Percentiles rank a stretch among this genome's conserved stretches.
These are phyloP conservation scores for Venturia asperata DNA, from an alignment of 2,329 filamentous ascomycete genomes.

Conservation along the genomic window DNA sequence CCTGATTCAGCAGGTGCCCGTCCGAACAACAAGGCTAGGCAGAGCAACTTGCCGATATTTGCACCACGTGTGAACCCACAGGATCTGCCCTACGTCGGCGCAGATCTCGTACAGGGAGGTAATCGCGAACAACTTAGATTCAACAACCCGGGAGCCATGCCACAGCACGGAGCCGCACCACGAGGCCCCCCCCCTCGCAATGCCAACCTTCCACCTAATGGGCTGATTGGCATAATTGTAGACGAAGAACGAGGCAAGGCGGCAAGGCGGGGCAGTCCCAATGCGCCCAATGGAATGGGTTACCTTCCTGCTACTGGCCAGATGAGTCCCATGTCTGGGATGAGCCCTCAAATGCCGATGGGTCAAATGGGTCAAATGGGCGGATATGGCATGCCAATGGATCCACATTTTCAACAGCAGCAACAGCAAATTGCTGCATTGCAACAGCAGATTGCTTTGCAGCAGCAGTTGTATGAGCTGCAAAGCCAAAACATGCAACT, in stretches of 20 bases:
- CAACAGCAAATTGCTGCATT: slow-evolving; percentile 13
- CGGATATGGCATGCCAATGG: slow-evolving; percentile 7
- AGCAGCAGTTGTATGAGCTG: slow-evolving; percentile 23
- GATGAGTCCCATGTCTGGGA: neutral
- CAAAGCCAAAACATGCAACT: slow-evolving; percentile 28
- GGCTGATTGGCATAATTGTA: slow-evolving; percentile 81
- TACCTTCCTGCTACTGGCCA: slow-evolving; percentile 16
- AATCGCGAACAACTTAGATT: slow-evolving; percentile 70
- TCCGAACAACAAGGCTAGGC: slow-evolving; percentile 32
- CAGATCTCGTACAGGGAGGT: slow-evolving; percentile 60
- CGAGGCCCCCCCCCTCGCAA: slow-evolving; percentile 26
- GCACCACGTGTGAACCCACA: slow-evolving; percentile 68
- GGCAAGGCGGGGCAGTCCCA: slow-evolving; percentile 70
- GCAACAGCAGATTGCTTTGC: slow-evolving; percentile 17
- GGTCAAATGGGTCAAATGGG: slow-evolving; percentile 11
- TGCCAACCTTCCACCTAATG: slow-evolving; percentile 54
- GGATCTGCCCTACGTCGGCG: slow-evolving; percentile 62
- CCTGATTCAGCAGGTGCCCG: slow-evolving; percentile 42
- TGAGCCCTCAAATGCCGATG: slow-evolving; percentile 10
- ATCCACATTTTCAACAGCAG: slow-evolving; percentile 13
- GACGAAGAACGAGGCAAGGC: slow-evolving; percentile 74
- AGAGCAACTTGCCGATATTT: slow-evolving; percentile 60
- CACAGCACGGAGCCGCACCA: slow-evolving; percentile 21
- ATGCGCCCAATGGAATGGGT: slow-evolving; percentile 35
- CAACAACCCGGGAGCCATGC: slow-evolving; percentile 12